Evolutionary conservation across 345 rosid species (phyloP), one percentile per base, ranked within the genome.

Genomic region (Brassica carinata): DNA sequence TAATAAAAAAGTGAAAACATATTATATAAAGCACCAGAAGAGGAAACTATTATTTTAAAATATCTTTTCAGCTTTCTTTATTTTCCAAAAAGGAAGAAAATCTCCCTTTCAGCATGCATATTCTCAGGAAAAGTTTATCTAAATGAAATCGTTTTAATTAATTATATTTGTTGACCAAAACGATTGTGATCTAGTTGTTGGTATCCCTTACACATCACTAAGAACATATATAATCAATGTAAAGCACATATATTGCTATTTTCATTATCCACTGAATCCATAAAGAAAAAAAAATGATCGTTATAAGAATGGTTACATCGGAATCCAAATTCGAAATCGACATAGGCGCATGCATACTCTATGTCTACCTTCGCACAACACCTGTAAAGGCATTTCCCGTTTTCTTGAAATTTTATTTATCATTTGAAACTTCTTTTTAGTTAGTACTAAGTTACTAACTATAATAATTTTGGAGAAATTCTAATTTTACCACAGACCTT

Each of bases 341-440:
- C 75, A 51, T 17, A 10, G 76, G 69, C 53, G 72, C 61, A 75
- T 75, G 66, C 79, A 51, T 27, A 53, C 82, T 73, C 68, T 79
- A 43, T 45, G 33, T 34, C 29, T 64, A 36, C 67, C 55, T 63
- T 80, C 79, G 38, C 34, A 30, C 27, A 80, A 69, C 83, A 80
- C 76, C 67, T 81, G 83, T 81, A 81, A 81, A 75, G 76, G 45
- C 10, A 53, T 64, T 75, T 70, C 3, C 55, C 76, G 61, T 80
- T 51, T 69, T 19, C 71, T 53, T 64, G 7, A 43, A 11, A 15
- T 0, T 53, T 57, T 65, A 3, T 29, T 15, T 72, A 58, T 57
- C 34, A 58, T 10, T 48, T 62, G 55, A 62, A 68, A 45, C 5
- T 9, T 61, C 14, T 61, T 10, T 10, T 61, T 61, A 61, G 33